A percentile compares a stretch with the other conserved stretches of the same genome.
Evolutionary conservation across 2,329 filamentous ascomycete genomes (phyloP).

Genomic region (Atkinsonella texensis): DNA sequence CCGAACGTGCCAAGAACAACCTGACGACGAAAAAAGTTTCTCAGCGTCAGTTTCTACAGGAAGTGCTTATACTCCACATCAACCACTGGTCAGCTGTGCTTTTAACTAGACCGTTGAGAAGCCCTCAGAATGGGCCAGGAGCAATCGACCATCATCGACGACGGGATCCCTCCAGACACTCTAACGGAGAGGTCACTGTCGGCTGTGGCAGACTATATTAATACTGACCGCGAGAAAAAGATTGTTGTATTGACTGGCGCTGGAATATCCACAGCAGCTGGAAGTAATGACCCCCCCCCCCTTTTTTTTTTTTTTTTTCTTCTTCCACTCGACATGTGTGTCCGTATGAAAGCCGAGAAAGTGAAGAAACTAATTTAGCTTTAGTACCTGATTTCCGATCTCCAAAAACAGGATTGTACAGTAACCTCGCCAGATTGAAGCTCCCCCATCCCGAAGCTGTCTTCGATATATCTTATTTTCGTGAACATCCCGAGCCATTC

Average conservation of each 20-base stretch:
- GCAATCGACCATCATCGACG: conserved; percentile 52
- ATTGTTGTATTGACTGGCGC: conserved; percentile 89
- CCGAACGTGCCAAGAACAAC: too few relatives aligned
- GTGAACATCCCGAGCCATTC: conserved; percentile 73
- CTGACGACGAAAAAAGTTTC: too few relatives aligned
- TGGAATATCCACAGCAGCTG: conserved; percentile 68
- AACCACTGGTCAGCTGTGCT: too few relatives aligned
- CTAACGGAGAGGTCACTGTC: conserved; percentile 58
- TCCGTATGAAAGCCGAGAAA: not conserved
- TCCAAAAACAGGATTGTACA: conserved; percentile 84
- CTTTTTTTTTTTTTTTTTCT: not conserved
- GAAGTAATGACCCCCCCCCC: conserved; percentile 30
- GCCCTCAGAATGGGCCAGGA: conserved; percentile 74
- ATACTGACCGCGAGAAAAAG: conserved; percentile 49
- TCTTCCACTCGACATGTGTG: not conserved
- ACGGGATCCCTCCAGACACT: conserved; percentile 49
- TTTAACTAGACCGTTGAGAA: conserved; percentile 18
- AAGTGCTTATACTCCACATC: too few relatives aligned
- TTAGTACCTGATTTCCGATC: conserved; percentile 88
- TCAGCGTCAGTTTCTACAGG: too few relatives aligned
- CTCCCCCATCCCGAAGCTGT: conserved; percentile 85
- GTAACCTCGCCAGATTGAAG: conserved; percentile 76
- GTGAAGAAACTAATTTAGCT: not conserved
- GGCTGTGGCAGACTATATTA: conserved; percentile 71
- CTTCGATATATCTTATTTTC: conserved; percentile 87